Evolutionary conservation across 495 filamentous ascomycete species (phyloP).

Genomic region (Cudoniella acicularis): DNA sequence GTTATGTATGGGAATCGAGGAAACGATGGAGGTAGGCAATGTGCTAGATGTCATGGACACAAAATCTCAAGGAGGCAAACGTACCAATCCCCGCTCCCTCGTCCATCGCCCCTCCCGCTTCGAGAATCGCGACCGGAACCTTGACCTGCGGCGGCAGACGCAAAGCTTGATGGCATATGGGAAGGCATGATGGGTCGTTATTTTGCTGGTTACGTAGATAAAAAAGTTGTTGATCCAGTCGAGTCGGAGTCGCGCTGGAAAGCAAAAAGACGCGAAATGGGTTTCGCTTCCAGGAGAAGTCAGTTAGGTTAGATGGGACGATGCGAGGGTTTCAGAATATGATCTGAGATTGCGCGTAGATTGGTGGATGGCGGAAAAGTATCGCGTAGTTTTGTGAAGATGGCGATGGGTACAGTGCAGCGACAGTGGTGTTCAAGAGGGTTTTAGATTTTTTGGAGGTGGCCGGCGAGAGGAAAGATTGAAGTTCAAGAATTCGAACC

Average conservation of each 20-base stretch:
- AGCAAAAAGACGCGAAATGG: slow-evolving; percentile 14
- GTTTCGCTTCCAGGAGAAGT: not conserved
- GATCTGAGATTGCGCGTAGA: not conserved
- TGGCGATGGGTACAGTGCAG: not conserved
- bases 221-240: slow-evolving; percentile 13
- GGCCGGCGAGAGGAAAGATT: too few species aligned
- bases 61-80: slow-evolving; percentile 18
- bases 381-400: not conserved
- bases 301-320: not conserved
- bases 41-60: not conserved
- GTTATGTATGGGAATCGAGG: not conserved
- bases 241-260: slow-evolving; percentile 11
- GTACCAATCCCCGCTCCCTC: slow-evolving; percentile 56
- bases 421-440: not conserved
- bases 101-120: slow-evolving; percentile 51
- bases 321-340: not conserved
- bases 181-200: slow-evolving; percentile 55
- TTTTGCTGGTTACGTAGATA: slow-evolving; percentile 5
- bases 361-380: not conserved
- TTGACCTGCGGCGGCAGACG: slow-evolving; percentile 76
- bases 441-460: too few species aligned
- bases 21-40: not conserved
- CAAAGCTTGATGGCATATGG: slow-evolving; percentile 78
- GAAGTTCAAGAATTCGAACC: not conserved
- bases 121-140: slow-evolving; percentile 49